These are phyloP conservation scores for Tolypocladium tropicale DNA, from an alignment of 2,329 filamentous ascomycete genomes.

Conservation along the genomic window DNA sequence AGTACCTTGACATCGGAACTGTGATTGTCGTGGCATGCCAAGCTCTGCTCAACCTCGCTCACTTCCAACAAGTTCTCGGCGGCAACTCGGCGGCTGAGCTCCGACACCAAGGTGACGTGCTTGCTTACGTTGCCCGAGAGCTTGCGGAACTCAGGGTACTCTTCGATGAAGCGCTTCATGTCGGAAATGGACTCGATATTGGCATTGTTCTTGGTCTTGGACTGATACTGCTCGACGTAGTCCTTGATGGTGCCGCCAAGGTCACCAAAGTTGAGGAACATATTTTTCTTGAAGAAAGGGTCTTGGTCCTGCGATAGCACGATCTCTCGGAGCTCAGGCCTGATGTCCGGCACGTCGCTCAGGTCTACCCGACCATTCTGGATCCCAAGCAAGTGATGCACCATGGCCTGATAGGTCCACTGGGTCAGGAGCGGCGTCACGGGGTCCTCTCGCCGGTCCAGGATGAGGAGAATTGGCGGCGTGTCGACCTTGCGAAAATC, in stretches of 20 bases:
- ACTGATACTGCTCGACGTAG: conserved; percentile 96
- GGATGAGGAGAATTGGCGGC: conserved; percentile 78
- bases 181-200: conserved; percentile 96
- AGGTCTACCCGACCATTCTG: conserved; percentile 90
- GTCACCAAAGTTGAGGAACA: conserved; percentile 96
- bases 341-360: conserved; percentile 70
- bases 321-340: conserved; percentile 84
- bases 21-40: conserved; percentile 96
- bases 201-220: conserved; percentile 90
- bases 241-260: conserved; percentile 94
- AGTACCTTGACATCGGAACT: conserved; percentile 78
- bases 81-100: conserved; percentile 79
- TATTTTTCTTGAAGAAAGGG: conserved; percentile 97
- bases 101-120: conserved; percentile 90
- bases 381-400: conserved; percentile 90
- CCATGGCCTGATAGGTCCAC: conserved; percentile 99
- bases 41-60: conserved; percentile 90
- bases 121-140: conserved; percentile 97
- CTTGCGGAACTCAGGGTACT: conserved; percentile 96
- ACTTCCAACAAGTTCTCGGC: conserved; percentile 87
- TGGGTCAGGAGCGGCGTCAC: conserved; percentile 91
- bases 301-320: conserved; percentile 95
- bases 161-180: conserved; percentile 99
- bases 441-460: conserved; percentile 89
- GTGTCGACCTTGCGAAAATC: conserved; percentile 94